Evolutionary conservation across 2,329 filamentous ascomycete species (phyloP).

Genomic region (Bipolaris sorokiniana): DNA sequence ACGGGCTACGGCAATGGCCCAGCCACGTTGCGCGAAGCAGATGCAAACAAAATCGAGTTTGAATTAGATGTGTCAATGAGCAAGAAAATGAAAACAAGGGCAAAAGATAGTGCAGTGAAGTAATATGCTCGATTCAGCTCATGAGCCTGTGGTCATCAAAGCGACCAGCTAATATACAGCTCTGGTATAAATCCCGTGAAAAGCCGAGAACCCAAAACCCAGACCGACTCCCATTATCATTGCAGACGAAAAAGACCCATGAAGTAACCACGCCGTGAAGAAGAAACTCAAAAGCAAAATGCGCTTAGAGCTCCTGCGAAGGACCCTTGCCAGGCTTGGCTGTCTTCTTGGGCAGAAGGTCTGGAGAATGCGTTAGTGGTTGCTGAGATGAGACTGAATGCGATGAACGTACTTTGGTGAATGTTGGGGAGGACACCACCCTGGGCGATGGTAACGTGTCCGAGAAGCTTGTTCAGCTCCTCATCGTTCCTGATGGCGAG

Average conservation of each 20-base stretch:
- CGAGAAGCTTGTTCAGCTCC: conserved; percentile 98
- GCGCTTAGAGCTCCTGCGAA: conserved; percentile 89
- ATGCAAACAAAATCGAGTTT: background rate
- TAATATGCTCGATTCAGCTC: conserved; percentile 51
- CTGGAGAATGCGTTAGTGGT: conserved; percentile 61
- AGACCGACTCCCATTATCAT: conserved; percentile 79
- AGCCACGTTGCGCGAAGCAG: background rate
- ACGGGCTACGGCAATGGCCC: background rate
- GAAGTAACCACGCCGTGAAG: conserved; percentile 53
- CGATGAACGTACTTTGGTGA: conserved; percentile 84
- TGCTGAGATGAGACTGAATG: background rate
- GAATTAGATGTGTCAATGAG: background rate
- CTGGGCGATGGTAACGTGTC: conserved; percentile 95
- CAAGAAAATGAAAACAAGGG: background rate
- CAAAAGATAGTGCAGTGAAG: conserved; percentile 21
- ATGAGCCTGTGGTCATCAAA: conserved; percentile 56
- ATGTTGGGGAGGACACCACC: conserved; percentile 97
- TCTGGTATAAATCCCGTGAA: conserved; percentile 58
- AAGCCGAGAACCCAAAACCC: conserved; percentile 62
- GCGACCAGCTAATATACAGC: conserved; percentile 67
- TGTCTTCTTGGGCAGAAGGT: conserved; percentile 99
- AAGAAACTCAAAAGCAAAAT: conserved; percentile 43
- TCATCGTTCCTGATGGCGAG: conserved; percentile 99
- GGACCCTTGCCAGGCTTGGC: conserved; percentile 89
- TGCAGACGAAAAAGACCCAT: conserved; percentile 66